Conservation (phyloP, 306 rosid genomes). For the Lathyrus tuberosus region DNA sequence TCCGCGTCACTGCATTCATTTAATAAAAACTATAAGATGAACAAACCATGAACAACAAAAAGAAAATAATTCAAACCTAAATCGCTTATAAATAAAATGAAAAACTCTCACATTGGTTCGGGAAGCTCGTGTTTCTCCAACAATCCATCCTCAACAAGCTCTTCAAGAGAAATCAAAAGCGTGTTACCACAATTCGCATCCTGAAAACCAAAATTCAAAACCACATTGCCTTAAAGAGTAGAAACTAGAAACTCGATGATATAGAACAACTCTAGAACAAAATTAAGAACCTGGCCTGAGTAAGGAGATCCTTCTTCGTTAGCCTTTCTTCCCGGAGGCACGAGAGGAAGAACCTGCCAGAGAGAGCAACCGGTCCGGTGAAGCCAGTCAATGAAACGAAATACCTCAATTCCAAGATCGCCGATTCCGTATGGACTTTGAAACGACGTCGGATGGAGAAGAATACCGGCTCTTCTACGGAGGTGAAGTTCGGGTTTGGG, state of each 20-base stretch:
- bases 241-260: background rate
- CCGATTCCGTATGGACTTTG: constrained; percentile 86
- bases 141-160: constrained; percentile 90
- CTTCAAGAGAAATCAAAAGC: constrained; percentile 84
- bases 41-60: background rate
- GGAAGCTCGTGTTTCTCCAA: constrained; percentile 83
- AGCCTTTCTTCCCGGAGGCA: constrained; percentile 90
- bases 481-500: constrained; percentile 48
- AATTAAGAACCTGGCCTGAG: constrained; percentile 47
- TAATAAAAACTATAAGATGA: constrained; percentile 21
- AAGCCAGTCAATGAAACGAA: constrained; percentile 86
- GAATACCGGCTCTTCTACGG: constrained; percentile 83
- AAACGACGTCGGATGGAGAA: constrained; percentile 93
- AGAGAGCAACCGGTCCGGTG: constrained; percentile 71
- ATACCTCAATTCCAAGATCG: constrained; percentile 81
- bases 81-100: background rate
- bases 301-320: constrained; percentile 81
- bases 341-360: constrained; percentile 99
- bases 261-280: background rate
- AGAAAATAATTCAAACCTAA: constrained; percentile 1
- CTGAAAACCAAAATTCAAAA: constrained; percentile 48
- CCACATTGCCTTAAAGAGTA: background rate
- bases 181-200: constrained; percentile 98
- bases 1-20: constrained; percentile 64
- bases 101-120: constrained; percentile 68